Percentiles rank a stretch among this genome's conserved stretches.
Conservation (phyloP, 1,284 basidiomycete species). For the Pseudomicrostroma phylloplanum region DNA sequence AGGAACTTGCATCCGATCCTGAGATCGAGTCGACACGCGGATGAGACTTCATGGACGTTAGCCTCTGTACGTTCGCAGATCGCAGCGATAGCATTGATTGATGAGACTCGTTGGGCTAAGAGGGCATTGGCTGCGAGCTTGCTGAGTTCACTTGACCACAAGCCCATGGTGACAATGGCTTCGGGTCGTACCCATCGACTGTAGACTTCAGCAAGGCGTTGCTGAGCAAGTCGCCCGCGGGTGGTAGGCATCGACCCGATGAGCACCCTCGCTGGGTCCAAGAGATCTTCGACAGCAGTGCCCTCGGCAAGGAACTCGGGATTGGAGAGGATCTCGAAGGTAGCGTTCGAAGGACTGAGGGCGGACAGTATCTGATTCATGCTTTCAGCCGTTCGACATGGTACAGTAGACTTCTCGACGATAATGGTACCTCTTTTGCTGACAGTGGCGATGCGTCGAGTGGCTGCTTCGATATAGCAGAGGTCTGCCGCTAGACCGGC, state of each 20-base stretch:
- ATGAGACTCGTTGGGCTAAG: conserved; percentile 91
- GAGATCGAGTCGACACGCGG: conserved; percentile 85
- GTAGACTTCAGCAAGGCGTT: conserved; percentile 72
- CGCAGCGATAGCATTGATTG: conserved; percentile 92
- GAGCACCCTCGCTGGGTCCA: conserved; percentile 85
- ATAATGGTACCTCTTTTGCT: conserved; percentile 91
- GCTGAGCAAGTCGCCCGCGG: conserved; percentile 75
- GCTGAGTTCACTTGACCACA: conserved; percentile 97
- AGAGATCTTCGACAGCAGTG: conserved; percentile 84
- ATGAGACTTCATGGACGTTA: conserved; percentile 93
- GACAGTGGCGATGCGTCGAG: conserved; percentile 86
- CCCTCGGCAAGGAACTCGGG: conserved; percentile 98
- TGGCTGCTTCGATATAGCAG: conserved; percentile 94
- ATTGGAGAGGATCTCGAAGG: conserved; percentile 97
- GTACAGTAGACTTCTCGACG: conserved; percentile 98
- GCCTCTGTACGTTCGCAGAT: conserved; percentile 99
- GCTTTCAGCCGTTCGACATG: conserved; percentile 93
- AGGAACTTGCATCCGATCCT: conserved; percentile 94
- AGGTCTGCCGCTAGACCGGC: conserved; percentile 96
- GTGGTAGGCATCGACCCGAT: conserved; percentile 87
- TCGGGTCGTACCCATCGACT: conserved; percentile 89
- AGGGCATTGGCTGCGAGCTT: conserved; percentile 99
- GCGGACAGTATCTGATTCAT: conserved; percentile 99
- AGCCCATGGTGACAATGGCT: conserved; percentile 84
- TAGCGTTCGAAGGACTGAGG: conserved; percentile 76